A percentile compares a stretch with the other conserved stretches of the same genome.
These are phyloP conservation scores for Trypanosoma mega DNA, from an alignment of 208 protist species.

Conservation along the genomic window DNA sequence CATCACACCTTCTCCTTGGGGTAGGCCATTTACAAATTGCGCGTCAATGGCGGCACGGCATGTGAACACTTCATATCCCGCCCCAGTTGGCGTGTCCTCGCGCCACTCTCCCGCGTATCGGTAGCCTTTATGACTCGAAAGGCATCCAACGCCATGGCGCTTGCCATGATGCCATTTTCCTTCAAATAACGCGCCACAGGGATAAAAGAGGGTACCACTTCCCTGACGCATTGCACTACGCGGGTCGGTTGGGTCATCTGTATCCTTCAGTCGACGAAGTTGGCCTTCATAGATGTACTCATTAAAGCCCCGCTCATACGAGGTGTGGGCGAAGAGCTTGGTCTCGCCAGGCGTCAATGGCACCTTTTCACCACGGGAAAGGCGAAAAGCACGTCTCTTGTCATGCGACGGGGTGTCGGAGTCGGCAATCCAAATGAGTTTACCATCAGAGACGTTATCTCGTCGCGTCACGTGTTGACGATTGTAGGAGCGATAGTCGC, in stretches of 20 bases:
- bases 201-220: conserved; percentile 81
- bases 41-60: conserved; percentile 19
- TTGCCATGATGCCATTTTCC: conserved; percentile 88
- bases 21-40: conserved; percentile 25
- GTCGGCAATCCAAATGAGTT: conserved; percentile 25
- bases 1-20: conserved; percentile 32
- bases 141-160: conserved; percentile 78
- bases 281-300: conserved; percentile 27
- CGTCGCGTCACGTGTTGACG: neutral
- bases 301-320: conserved; percentile 17
- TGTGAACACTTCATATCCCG: conserved; percentile 82
- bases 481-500: neutral
- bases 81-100: conserved; percentile 73
- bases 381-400: conserved; percentile 4
- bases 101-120: conserved; percentile 82
- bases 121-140: conserved; percentile 84
- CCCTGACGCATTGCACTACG: conserved; percentile 38
- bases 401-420: conserved; percentile 1
- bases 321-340: conserved; percentile 14
- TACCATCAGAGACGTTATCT: conserved; percentile 4
- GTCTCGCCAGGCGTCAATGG: conserved; percentile 2
- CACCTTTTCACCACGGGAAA: conserved; percentile 17
- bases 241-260: conserved; percentile 19
- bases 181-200: conserved; percentile 84
- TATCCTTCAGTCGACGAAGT: neutral